These are phyloP conservation scores for Tuber microsphaerosporum DNA, from an alignment of 495 filamentous ascomycete genomes.

Conservation along the genomic window DNA sequence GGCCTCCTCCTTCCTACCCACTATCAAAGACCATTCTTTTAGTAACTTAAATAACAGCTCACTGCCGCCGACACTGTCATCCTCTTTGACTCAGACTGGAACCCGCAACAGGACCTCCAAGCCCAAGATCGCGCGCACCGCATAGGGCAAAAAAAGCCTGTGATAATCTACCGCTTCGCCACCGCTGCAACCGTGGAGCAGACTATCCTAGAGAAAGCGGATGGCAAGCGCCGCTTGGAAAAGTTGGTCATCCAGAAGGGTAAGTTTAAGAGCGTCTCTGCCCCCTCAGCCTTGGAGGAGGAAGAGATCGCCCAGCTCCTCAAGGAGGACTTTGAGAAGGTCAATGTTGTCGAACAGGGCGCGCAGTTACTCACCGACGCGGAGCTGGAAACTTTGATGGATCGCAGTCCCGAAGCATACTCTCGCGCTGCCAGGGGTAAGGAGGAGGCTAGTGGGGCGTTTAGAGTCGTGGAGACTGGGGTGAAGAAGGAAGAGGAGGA, in stretches of 20 bases:
- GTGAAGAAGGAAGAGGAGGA: conserved; percentile 35
- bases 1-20: neutral
- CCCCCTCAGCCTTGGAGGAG: conserved; percentile 48
- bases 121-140: conserved; percentile 91
- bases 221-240: conserved; percentile 87
- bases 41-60: conserved; percentile 16
- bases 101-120: conserved; percentile 93
- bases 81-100: conserved; percentile 83
- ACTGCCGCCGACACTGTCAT: conserved; percentile 66
- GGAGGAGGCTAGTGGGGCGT: conserved; percentile 58
- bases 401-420: conserved; percentile 82
- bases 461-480: conserved; percentile 63
- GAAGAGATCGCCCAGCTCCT: conserved; percentile 56
- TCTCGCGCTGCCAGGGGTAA: conserved; percentile 56
- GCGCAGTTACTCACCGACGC: conserved; percentile 63
- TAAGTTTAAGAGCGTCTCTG: conserved; percentile 58
- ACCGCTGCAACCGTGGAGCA: conserved; percentile 92
- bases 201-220: conserved; percentile 75
- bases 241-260: conserved; percentile 95
- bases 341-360: conserved; percentile 53
- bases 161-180: conserved; percentile 90
- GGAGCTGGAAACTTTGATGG: conserved; percentile 72
- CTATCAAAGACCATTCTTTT: neutral
- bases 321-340: conserved; percentile 54
- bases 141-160: conserved; percentile 85